Evolutionary conservation across 352 stramenopile genomes (phyloP).

Genomic region (Pythium vanterpoolii): DNA sequence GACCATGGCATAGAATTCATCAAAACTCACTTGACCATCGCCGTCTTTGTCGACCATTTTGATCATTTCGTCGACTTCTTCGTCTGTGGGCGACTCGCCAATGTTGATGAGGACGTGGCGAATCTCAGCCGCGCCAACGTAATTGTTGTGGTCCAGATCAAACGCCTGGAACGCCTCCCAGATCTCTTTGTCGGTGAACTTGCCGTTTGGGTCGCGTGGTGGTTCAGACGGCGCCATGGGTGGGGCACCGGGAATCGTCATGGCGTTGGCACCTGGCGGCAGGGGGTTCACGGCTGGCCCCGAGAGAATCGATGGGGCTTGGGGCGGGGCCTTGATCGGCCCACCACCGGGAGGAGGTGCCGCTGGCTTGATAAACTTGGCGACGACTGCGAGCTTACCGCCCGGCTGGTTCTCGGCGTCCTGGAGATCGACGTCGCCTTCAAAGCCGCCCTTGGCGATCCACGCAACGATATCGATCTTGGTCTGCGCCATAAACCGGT

Average conservation of each 20-base stretch:
- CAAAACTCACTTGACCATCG: slow-evolving; percentile 93
- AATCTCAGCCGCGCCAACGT: slow-evolving; percentile 93
- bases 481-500: slow-evolving; percentile 92
- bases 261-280: slow-evolving; percentile 49
- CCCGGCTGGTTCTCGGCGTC: slow-evolving; percentile 75
- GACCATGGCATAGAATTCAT: slow-evolving; percentile 96
- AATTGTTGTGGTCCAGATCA: slow-evolving; percentile 96
- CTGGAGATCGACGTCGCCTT: slow-evolving; percentile 89
- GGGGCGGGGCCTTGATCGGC: slow-evolving; percentile 43
- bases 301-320: slow-evolving; percentile 60
- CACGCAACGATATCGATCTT: slow-evolving; percentile 92
- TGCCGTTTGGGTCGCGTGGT: slow-evolving; percentile 89
- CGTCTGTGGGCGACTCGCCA: slow-evolving; percentile 92
- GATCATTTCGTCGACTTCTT: slow-evolving; percentile 97
- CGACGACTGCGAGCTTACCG: slow-evolving; percentile 84
- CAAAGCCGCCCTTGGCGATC: slow-evolving; percentile 91
- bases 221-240: slow-evolving; percentile 66
- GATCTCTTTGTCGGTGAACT: slow-evolving; percentile 96
- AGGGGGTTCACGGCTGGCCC: slow-evolving; percentile 58
- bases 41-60: slow-evolving; percentile 95
- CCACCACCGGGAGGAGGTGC: slow-evolving; percentile 28
- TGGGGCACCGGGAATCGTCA: slow-evolving; percentile 44
- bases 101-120: slow-evolving; percentile 95
- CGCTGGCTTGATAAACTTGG: slow-evolving; percentile 83
- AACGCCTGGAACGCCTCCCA: slow-evolving; percentile 92